Base-by-base conservation (phyloP, 345 rosid species). In the Brassica juncea region DNA sequence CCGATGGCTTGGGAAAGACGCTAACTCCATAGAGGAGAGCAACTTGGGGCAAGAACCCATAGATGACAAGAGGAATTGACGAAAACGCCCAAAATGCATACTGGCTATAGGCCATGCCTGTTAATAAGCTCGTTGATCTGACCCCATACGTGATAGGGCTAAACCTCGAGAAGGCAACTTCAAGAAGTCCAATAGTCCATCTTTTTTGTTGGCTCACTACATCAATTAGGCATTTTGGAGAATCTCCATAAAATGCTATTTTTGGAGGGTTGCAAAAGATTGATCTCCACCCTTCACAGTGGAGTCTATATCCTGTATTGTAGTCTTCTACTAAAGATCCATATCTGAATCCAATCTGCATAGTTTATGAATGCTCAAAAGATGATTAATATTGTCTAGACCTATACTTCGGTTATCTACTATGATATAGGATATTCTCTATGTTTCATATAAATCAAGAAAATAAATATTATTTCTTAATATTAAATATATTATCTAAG, bases 311-410 rank as follows among this genome's bases (percentile, higher is more conserved):
- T 0, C 92, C 89, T 6, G 98, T 90, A 78, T 75, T 86, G 57
- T 52, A 86, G 77, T 91, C 95, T 80, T 94, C 98, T 11, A 88
- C 91, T 52, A 94, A 61, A 0, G 97, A 87, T 0, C 97, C 97
- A 69, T 91, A 93, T 57, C 88, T 79, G 15, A 83, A 85, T 0
- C 98, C 98, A 31, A 80, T 81, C 94, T 91, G 84, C 69, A 76
- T 21, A n/a, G 54, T 59, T 68, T 71, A 34, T 2, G 1, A 15
- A 4, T 52, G 42, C 10, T 49, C 14, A 67, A 67, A 42, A 67
- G 8, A 21, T 21, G 6, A 10, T 0, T 62, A 68, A 47, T 3
- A 11, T 42, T 35, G 3, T 65, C 14, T 16, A 16, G 52, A 66
- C 28, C n/a, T 32, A 64, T 9, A 2, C 9, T 64, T n/a, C 9